Base-by-base conservation (phyloP, 2,329 filamentous ascomycete species). In the Hypoxylon rubiginosum region DNA sequence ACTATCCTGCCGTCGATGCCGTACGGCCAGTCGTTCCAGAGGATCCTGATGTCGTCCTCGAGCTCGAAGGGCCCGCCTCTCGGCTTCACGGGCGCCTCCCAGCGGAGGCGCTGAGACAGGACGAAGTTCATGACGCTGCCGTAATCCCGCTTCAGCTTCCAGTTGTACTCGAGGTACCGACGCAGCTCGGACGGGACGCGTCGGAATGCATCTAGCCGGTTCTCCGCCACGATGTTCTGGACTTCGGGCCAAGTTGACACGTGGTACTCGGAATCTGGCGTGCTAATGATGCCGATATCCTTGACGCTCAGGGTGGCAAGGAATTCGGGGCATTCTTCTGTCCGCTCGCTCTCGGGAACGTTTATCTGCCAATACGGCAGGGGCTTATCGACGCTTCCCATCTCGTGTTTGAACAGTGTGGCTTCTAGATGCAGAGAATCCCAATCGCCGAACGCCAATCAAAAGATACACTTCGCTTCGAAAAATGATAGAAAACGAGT, bases 11-110 rank as follows among this genome's bases (percentile, higher is more conserved):
- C 76, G 72, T 96, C 93, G 57, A 97, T 84, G 0, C 93, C 94
- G 75, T 97, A 98, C 0, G 95, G 95, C 92, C 94, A 97, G 83
- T 98, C 94, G 76, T 98, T 98, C 80, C 87, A 88, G 43, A 97
- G 79, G 51, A 97, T 90, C 78, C 89, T 93, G 73, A 90, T 81
- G 74, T 96, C 91, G 9, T 82, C 81, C 0, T 78, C 78, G 58
- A 70, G 74, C 67, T 81, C 79, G 67, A 88, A 85, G 0, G 83
- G 83, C 24, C 57, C 67, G 17, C 76, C 78, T 56, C 54, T 66
- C 1, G 79, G 69, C 34, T 64, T 62, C 15, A 84, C 72, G 0
- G 83, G 84, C n/a, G 69, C 62, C 1, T 79, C 77, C 95, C 95
- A 97, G 15, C 82, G 79, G 61, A 97, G 81, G 52, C 93, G 83